A percentile compares a stretch with the other conserved stretches of the same genome.
phyloP scores from a whole-genome alignment of 495 filamentous ascomycete species.

The Podospora fimiseda region DNA sequence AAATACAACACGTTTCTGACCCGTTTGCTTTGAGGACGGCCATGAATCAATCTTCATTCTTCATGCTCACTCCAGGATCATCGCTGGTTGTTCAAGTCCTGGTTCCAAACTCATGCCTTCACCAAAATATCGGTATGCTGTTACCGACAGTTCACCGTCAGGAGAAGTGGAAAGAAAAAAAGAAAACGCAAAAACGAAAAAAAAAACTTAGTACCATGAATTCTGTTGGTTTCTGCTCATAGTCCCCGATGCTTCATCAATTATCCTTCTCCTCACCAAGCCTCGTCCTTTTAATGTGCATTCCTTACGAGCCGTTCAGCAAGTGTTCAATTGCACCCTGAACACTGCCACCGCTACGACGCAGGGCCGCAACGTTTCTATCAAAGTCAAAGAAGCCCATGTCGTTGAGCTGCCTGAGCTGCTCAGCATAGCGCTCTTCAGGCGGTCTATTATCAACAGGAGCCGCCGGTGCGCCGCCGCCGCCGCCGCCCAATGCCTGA shows the following conservation, averaged over 20 bases:
- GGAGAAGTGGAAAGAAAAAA: too few species aligned
- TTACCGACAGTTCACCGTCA: too few species aligned
- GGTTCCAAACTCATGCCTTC: too few species aligned
- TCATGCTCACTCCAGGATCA: background rate
- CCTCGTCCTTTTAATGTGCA: background rate
- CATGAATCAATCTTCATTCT: background rate
- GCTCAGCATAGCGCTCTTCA: constrained; percentile 86
- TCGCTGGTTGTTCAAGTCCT: too few species aligned
- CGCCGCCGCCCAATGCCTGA: constrained; percentile 27
- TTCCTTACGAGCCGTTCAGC: constrained; percentile 30
- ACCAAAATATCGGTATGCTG: too few species aligned
- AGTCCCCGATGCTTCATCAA: too few species aligned
- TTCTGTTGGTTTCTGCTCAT: too few species aligned
- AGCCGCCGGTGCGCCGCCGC: constrained; percentile 35
- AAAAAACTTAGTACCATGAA: too few species aligned
- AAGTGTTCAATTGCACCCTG: constrained; percentile 88
- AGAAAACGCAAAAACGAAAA: too few species aligned
- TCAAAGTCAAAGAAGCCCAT: constrained; percentile 99
- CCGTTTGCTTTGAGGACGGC: background rate
- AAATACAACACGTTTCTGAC: too few species aligned
- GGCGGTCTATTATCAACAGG: constrained; percentile 78
- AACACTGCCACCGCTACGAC: constrained; percentile 86
- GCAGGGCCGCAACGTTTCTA: constrained; percentile 79
- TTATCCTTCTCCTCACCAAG: background rate
- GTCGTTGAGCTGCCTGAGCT: constrained; percentile 90